Conservation (phyloP, 352 stramenopile genomes). For the Blastocystis sp. region DNA sequence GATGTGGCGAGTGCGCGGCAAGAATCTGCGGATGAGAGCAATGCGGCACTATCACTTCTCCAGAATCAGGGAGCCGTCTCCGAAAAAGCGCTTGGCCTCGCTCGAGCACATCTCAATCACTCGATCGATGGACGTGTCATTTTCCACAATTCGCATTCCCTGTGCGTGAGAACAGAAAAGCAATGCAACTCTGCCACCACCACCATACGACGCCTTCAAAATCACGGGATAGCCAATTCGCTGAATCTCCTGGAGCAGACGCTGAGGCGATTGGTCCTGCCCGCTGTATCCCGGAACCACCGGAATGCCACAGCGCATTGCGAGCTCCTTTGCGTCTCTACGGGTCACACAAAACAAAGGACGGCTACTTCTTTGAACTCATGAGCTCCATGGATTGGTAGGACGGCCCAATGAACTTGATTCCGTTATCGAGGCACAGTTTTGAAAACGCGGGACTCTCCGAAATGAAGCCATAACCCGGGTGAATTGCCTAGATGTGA, state of each 20-base stretch:
- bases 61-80: slow-evolving; percentile 83
- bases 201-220: slow-evolving; percentile 77
- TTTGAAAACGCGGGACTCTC: slow-evolving; percentile 81
- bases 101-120: slow-evolving; percentile 18
- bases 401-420: slow-evolving; percentile 85
- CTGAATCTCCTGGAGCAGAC: slow-evolving; percentile 77
- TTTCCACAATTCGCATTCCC: slow-evolving; percentile 84
- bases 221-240: slow-evolving; percentile 86
- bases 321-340: slow-evolving; percentile 53
- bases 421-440: slow-evolving; percentile 75
- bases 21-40: slow-evolving; percentile 1
- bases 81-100: slow-evolving; percentile 83
- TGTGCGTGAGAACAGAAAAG: slow-evolving; percentile 40
- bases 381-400: slow-evolving; percentile 83
- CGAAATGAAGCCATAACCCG: slow-evolving; percentile 84
- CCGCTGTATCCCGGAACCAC: slow-evolving; percentile 82
- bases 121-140: slow-evolving; percentile 63
- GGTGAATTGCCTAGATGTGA: slow-evolving; percentile 77
- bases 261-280: slow-evolving; percentile 80
- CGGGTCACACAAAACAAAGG: not conserved
- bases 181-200: slow-evolving; percentile 1
- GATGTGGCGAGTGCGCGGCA: slow-evolving; percentile 79
- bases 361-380: slow-evolving; percentile 78
- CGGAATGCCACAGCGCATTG: slow-evolving; percentile 23
- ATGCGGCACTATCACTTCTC: slow-evolving; percentile 81